Conservation (phyloP, 2,329 filamentous ascomycete genomes). For the Paecilomyces fulvus region DNA sequence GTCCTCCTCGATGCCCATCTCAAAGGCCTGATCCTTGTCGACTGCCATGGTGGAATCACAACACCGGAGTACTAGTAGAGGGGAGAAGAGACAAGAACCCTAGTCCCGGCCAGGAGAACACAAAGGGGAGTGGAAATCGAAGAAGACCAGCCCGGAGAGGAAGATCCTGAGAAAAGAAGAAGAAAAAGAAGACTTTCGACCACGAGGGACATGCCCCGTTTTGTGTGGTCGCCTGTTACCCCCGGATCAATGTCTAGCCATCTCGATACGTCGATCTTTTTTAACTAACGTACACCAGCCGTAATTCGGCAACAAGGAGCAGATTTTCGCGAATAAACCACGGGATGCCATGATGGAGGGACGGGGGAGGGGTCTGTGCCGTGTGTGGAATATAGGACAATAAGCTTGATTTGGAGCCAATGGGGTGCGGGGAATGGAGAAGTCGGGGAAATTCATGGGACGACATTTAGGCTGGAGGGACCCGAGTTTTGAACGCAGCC, state of each 20-base stretch:
- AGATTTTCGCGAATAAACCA: not conserved
- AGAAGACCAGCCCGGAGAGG: not conserved
- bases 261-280: not conserved
- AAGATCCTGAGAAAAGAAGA: not conserved
- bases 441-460: not conserved
- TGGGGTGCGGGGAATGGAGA: not conserved
- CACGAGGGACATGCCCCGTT: not conserved
- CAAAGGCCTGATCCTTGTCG: constrained; percentile 11
- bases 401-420: not conserved
- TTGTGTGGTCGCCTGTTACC: not conserved
- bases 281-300: not conserved
- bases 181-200: not conserved
- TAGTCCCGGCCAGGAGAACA: not conserved
- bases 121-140: not conserved
- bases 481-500: not conserved
- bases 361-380: not conserved
- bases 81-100: not conserved
- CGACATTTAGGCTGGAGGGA: not conserved
- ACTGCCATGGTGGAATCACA: not conserved
- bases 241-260: not conserved
- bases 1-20: constrained; percentile 9
- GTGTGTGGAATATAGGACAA: not conserved
- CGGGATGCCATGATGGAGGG: not conserved
- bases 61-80: not conserved
- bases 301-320: not conserved